phyloP scores from a whole-genome alignment of 352 stramenopile genomes.

The Phytopythium litorale region DNA sequence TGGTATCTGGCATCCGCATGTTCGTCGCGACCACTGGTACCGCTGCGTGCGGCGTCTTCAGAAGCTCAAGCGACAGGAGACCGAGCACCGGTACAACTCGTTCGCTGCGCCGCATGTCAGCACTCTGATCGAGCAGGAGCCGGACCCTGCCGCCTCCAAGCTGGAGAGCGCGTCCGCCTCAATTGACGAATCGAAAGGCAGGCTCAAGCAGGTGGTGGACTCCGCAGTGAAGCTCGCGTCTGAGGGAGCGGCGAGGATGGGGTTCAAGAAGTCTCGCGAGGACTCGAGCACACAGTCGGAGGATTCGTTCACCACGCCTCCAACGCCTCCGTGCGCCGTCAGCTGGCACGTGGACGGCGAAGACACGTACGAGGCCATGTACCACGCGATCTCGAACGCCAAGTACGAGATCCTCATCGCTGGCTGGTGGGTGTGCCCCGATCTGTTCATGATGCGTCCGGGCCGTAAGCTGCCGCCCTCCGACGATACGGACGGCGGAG shows the following conservation, averaged over 20 bases:
- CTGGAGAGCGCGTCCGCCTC: constrained; percentile 24
- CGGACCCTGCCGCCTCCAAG: constrained; percentile 21
- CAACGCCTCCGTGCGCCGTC: constrained; percentile 48
- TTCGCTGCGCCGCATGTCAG: constrained; percentile 69
- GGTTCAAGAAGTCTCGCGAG: constrained; percentile 17
- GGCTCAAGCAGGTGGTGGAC: constrained; percentile 28
- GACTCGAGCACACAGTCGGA: constrained; percentile 65
- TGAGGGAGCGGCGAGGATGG: constrained; percentile 20
- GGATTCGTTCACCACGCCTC: constrained; percentile 40
- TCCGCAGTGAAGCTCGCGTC: constrained; percentile 29
- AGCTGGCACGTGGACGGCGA: constrained; percentile 87
- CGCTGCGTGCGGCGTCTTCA: constrained; percentile 67
- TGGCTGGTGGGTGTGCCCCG: constrained; percentile 87
- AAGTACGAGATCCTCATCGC: constrained; percentile 90
- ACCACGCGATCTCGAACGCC: constrained; percentile 78
- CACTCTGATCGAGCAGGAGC: constrained; percentile 19
- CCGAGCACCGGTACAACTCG: constrained; percentile 67
- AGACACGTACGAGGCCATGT: constrained; percentile 85
- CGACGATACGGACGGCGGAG: constrained; percentile 21
- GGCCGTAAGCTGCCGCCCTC: constrained; percentile 42
- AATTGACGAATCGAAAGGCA: constrained; percentile 10
- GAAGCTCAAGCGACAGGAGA: constrained; percentile 75
- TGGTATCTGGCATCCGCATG: constrained; percentile 79
- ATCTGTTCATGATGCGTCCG: constrained; percentile 78
- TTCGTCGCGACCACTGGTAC: constrained; percentile 83